Base-by-base conservation (phyloP, 495 filamentous ascomycete species). In the Terfezia claveryi region DNA sequence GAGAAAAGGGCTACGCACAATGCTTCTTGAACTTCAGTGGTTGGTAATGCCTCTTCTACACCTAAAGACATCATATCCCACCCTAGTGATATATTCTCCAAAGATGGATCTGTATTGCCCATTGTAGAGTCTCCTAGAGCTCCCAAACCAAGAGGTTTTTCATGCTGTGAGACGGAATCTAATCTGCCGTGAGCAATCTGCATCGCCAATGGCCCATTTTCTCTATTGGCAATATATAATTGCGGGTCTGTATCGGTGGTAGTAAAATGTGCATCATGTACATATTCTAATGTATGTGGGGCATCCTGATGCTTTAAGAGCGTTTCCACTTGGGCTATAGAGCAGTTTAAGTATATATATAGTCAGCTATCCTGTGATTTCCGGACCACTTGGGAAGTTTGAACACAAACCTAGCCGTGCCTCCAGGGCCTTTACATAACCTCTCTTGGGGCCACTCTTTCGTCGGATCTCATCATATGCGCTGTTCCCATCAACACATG, bases 41-140 rank as follows among this genome's bases (percentile, higher is more conserved):
- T 73, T 1, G 91, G 91, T 37, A 96, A 70, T 52, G 92, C 85
- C 65, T 99, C 91, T 57, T 95, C 87, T 55, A 99, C 65, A 14
- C 89, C 92, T 53, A 99, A 68, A 27, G 85, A 80, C 53, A 99
- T 92, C 81, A 99, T 84, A 61, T 95, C 88, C 88, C 87, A 94
- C 16, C 55, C 50, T 46, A 46, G 17, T 46, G 41, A 32, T 32
- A 32, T 32, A 32, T 32, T 32, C 27, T 32, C 27, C 27, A 32
- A 7, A 32, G 27, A 32, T 32, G 27, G 27, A 32, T 32, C 27
- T 1, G 27, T 32, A 32, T 32, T 32, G 27, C 4, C 27, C 27
- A 32, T 32, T 32, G 27, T 32, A 32, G 1, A 32, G 27, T 32
- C 27, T 32, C 27, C 27, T 32, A 4, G 27, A 32, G 4, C 27